A percentile compares a stretch with the other conserved stretches of the same genome.
phyloP scores from a whole-genome alignment of 768 basidiomycete species.

The Amylocystis lapponica region DNA sequence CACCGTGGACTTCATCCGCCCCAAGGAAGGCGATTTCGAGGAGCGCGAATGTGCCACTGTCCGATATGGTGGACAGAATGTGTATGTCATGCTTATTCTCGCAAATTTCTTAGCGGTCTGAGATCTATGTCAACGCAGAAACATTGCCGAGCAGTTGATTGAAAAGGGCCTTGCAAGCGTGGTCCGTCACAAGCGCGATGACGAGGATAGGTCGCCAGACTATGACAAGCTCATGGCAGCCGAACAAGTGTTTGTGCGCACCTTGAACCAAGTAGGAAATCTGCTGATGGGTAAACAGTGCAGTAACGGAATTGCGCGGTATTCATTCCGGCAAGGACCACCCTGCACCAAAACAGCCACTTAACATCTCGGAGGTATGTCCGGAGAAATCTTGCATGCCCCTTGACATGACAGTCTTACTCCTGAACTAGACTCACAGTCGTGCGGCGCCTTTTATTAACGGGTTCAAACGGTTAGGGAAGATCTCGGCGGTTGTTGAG shows the following conservation, averaged over 20 bases:
- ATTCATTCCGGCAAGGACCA: conserved; percentile 92
- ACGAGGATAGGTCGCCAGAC: conserved; percentile 93
- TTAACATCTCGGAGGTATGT: conserved; percentile 88
- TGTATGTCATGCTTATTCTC: conserved; percentile 41
- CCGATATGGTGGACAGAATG: conserved; percentile 74
- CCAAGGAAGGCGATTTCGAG: conserved; percentile 88
- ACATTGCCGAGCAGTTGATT: conserved; percentile 87
- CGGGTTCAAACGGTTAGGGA: conserved; percentile 85
- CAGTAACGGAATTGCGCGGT: conserved; percentile 70
- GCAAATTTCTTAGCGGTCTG: conserved; percentile 1
- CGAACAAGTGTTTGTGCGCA: conserved; percentile 71
- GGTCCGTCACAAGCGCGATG: conserved; percentile 89
- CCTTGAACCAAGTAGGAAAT: not conserved
- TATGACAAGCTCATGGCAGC: conserved; percentile 95
- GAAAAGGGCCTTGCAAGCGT: conserved; percentile 90
- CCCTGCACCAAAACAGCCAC: conserved; percentile 68
- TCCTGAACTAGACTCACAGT: conserved; percentile 26
- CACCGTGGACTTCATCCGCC: conserved; percentile 86
- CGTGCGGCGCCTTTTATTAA: conserved; percentile 87
- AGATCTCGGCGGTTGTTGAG: conserved; percentile 81
- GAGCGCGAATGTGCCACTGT: conserved; percentile 91
- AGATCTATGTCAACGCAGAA: conserved; percentile 39
- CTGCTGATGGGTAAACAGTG: conserved; percentile 41
- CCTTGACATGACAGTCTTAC: not conserved
- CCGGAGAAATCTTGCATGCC: too few species aligned